Evolutionary conservation across 805 yeast genomes (phyloP).

Genomic region (Zygosaccharomyces siamensis): DNA sequence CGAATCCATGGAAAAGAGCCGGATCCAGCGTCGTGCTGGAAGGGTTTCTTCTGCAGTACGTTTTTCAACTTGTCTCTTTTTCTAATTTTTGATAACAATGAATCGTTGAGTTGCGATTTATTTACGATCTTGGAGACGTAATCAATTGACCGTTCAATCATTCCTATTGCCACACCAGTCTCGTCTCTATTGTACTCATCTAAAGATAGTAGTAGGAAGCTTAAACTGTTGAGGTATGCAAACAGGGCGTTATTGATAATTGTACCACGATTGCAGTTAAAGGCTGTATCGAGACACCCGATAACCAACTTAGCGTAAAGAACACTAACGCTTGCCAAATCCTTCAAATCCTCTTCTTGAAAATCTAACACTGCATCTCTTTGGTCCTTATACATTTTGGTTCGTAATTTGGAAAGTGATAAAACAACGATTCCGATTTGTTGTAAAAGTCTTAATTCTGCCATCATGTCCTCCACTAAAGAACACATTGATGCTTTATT

Average conservation of each 20-base stretch:
- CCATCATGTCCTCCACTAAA: constrained; percentile 6
- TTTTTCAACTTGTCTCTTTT: constrained; percentile 16
- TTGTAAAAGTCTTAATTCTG: constrained; percentile 24
- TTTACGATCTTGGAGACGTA: constrained; percentile 18
- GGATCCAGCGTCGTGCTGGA: not conserved
- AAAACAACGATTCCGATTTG: constrained; percentile 30
- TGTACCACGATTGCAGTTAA: constrained; percentile 9
- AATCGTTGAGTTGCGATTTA: constrained; percentile 13
- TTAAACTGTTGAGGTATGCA: constrained; percentile 23
- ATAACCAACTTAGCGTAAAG: constrained; percentile 29
- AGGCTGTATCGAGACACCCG: constrained; percentile 26
- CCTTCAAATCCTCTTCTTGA: constrained; percentile 27
- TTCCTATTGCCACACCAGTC: constrained; percentile 29
- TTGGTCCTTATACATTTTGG: constrained; percentile 19
- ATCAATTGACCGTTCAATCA: constrained; percentile 24
- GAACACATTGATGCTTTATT: not conserved
- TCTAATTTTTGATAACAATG: constrained; percentile 11
- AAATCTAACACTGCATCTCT: constrained; percentile 29
- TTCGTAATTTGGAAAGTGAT: constrained; percentile 30
- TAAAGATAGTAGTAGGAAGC: constrained; percentile 27
- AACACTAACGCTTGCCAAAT: constrained; percentile 23
- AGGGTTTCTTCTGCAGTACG: constrained; percentile 7
- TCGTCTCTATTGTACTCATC: constrained; percentile 27
- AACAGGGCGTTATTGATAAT: constrained; percentile 13
- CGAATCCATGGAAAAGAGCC: constrained; percentile 2